Base-by-base conservation (phyloP, 345 rosid species). In the Acer campestre region DNA sequence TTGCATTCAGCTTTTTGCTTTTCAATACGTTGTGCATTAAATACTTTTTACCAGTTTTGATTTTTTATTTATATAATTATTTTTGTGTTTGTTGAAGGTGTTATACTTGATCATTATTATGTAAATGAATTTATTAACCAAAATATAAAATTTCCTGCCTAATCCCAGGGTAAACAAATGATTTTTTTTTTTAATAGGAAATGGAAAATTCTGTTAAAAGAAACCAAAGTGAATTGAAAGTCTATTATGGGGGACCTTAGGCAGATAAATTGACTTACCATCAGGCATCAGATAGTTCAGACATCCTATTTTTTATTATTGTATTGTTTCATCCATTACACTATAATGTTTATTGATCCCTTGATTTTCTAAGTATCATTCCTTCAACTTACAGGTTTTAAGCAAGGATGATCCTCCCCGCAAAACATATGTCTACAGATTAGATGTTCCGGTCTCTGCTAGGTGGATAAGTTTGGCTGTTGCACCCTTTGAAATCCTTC, bases 401-500 rank as follows among this genome's bases (percentile, higher is more conserved):
- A 86, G 97, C 90, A 89, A 88, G 84, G 97, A 92, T 82, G 92
- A 92, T 82, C 97, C 95, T 82, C 92, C 95, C 68, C 91, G 82
- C 27, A 96, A 90, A 84, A 92, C 97, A 7, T 96, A 83, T 83
- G 98, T 92, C 56, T 94, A 94, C 72, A 93, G 79, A 83, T 84
- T 94, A 83, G 91, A 91, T 83, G 87, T 91, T 86, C 97, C 97
- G 65, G 92, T 92, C 63, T 75, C 90, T 76, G 92, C 98, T 72
- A 88, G 82, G 78, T 88, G 95, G 92, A 95, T 96, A 89, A 88
- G 98, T 65, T 83, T 96, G 90, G 92, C 86, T 61, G 98, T 93
- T 78, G 98, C 94, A 74, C 95, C 97, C 72, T 87, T 94, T 82
- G 92, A 94, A 86, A 83, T 96, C 75, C 79, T 89, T 79, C 97